Conservation (phyloP, 768 basidiomycete genomes). For the Ramaria rubella region DNA sequence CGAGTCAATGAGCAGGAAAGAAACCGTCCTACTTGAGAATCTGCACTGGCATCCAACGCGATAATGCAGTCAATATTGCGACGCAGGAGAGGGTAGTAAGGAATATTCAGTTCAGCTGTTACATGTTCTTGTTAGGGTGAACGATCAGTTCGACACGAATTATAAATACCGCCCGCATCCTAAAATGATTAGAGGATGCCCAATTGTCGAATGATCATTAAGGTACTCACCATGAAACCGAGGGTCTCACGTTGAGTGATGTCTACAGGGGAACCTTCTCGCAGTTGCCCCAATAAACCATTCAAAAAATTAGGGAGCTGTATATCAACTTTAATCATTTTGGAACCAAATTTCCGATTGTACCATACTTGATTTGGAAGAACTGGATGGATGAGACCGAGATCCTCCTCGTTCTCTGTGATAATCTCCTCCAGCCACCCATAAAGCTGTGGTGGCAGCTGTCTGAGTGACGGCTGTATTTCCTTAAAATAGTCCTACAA, state of each 20-base stretch:
- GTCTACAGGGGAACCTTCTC: conserved; percentile 13
- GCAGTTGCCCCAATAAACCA: conserved; percentile 15
- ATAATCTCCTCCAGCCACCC: conserved; percentile 14
- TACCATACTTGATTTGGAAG: conserved; percentile 19
- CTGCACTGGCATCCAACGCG: conserved; percentile 21
- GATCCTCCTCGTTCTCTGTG: conserved; percentile 16
- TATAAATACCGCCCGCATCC: conserved; percentile 24
- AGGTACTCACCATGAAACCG: conserved; percentile 22
- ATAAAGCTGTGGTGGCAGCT: conserved; percentile 15
- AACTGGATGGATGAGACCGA: conserved; percentile 24
- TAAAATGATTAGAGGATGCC: background rate
- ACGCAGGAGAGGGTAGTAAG: conserved; percentile 23
- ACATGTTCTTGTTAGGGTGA: background rate
- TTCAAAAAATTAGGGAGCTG: conserved; percentile 27
- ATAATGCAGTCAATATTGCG: conserved; percentile 23
- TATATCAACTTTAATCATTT: too few relatives aligned
- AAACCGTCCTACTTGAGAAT: conserved; percentile 18
- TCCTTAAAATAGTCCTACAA: conserved; percentile 25
- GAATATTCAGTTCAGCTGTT: conserved; percentile 21
- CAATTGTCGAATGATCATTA: too few relatives aligned
- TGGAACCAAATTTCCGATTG: background rate
- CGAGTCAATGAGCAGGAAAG: conserved; percentile 9
- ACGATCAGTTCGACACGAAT: background rate
- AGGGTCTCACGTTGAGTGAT: conserved; percentile 21
- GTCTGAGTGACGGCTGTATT: conserved; percentile 19